These are phyloP conservation scores for Corymbia calophylla DNA, from an alignment of 441 rosid genomes.

Conservation along the genomic window DNA sequence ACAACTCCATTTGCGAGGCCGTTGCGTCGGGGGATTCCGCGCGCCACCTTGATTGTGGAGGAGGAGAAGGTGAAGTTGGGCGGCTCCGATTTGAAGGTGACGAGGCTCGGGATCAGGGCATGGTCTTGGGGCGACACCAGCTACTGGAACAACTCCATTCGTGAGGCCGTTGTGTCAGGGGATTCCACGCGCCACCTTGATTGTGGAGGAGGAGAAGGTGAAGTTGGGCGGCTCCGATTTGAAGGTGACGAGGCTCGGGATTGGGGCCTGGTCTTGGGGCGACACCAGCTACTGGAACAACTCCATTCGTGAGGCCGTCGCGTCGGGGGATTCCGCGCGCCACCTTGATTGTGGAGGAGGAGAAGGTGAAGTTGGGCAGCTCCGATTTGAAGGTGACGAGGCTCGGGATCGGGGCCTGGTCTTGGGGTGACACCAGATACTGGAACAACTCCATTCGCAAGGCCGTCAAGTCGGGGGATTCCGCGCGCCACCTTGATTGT, in stretches of 20 bases:
- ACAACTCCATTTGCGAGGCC: slow-evolving; percentile 36
- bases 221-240: slow-evolving; percentile 78
- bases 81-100: slow-evolving; percentile 78
- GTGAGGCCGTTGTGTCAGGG: too few relatives aligned
- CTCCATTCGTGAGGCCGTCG: slow-evolving; percentile 37
- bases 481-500: too few relatives aligned
- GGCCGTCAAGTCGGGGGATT: too few relatives aligned
- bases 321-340: slow-evolving; percentile 32
- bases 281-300: slow-evolving; percentile 92
- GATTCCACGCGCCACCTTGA: slow-evolving; percentile 29
- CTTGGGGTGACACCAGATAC: slow-evolving; percentile 94
- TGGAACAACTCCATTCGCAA: slow-evolving; percentile 86
- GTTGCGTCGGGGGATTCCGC: slow-evolving; percentile 41
- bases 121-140: slow-evolving; percentile 99
- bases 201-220: slow-evolving; percentile 36
- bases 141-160: slow-evolving; percentile 78
- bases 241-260: slow-evolving; percentile 72
- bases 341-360: slow-evolving; percentile 23
- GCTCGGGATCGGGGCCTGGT: slow-evolving; percentile 96
- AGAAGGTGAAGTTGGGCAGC: slow-evolving; percentile 67
- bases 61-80: slow-evolving; percentile 63
- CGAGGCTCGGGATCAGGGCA: slow-evolving; percentile 83
- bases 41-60: slow-evolving; percentile 18
- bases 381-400: slow-evolving; percentile 77
- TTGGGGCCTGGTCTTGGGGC: slow-evolving; percentile 99